Conservation (phyloP, 345 rosid species). For the Clarkia xantiana region DNA sequence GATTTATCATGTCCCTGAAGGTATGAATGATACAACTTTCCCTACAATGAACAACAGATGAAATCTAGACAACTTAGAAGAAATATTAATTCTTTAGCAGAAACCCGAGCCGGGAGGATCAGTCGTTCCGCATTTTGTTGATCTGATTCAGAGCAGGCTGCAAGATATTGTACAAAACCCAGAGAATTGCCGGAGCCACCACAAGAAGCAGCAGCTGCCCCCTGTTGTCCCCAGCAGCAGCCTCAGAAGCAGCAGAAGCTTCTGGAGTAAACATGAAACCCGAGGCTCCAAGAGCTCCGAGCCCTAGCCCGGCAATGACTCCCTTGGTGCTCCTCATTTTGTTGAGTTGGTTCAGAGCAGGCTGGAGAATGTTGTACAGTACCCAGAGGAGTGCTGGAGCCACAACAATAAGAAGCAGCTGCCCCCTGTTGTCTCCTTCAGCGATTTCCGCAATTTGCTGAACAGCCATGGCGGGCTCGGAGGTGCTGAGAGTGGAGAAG, state of each 20-base stretch:
- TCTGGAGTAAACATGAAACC: slow-evolving; percentile 32
- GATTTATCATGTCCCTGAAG: not conserved
- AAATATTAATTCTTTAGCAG: slow-evolving; percentile 10
- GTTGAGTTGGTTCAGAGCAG: slow-evolving; percentile 81
- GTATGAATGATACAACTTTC: slow-evolving; percentile 3
- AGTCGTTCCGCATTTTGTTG: slow-evolving; percentile 63
- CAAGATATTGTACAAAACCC: slow-evolving; percentile 87
- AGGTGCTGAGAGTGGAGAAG: slow-evolving; percentile 52
- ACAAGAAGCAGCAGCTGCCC: slow-evolving; percentile 73
- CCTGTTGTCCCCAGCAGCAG: slow-evolving; percentile 46
- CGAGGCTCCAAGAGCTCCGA: slow-evolving; percentile 59
- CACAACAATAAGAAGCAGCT: slow-evolving; percentile 68
- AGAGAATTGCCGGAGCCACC: slow-evolving; percentile 72
- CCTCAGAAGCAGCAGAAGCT: slow-evolving; percentile 34
- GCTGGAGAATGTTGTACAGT: slow-evolving; percentile 84
- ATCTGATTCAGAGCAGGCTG: slow-evolving; percentile 95
- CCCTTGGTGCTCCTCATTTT: slow-evolving; percentile 59
- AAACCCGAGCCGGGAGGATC: too few species aligned
- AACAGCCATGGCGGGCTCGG: slow-evolving; percentile 76
- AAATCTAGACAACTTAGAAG: not conserved
- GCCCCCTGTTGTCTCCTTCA: slow-evolving; percentile 76
- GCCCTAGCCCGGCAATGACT: slow-evolving; percentile 51
- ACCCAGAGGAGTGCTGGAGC: slow-evolving; percentile 88
- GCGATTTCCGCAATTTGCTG: slow-evolving; percentile 68
- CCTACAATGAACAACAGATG: not conserved